These are phyloP conservation scores for Blastosporella zonata DNA, from an alignment of 1,284 basidiomycete species.

Conservation along the genomic window DNA sequence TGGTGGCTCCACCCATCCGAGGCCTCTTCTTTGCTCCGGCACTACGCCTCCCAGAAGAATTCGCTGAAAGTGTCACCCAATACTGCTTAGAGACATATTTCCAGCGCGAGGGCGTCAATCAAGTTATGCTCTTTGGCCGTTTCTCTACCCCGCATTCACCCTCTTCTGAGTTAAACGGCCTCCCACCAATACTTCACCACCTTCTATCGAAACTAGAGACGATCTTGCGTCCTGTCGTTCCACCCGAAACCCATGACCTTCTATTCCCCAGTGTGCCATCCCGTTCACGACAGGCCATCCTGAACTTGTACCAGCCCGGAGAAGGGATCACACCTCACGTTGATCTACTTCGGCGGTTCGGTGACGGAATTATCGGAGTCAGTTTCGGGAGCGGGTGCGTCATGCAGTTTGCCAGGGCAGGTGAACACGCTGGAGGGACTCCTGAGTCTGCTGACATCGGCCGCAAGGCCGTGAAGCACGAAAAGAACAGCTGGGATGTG, in stretches of 20 bases:
- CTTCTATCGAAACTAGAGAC: slow-evolving; percentile 51
- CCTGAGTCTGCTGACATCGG: neutral
- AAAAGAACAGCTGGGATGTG: slow-evolving; percentile 35
- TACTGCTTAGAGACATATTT: slow-evolving; percentile 64
- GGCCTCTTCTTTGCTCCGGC: slow-evolving; percentile 63
- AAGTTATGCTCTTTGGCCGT: slow-evolving; percentile 77
- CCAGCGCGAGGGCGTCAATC: slow-evolving; percentile 47
- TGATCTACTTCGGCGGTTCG: slow-evolving; percentile 72
- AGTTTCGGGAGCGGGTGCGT: slow-evolving; percentile 70
- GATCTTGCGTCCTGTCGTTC: slow-evolving; percentile 47
- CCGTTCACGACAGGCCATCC: slow-evolving; percentile 69
- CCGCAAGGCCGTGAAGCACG: slow-evolving; percentile 4
- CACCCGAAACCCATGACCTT: slow-evolving; percentile 43
- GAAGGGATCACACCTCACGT: slow-evolving; percentile 80
- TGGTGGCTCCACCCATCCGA: slow-evolving; percentile 50
- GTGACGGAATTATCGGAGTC: slow-evolving; percentile 78
- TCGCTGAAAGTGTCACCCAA: slow-evolving; percentile 47
- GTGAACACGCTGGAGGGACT: slow-evolving; percentile 5
- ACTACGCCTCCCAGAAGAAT: slow-evolving; percentile 44
- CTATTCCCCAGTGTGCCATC: slow-evolving; percentile 49
- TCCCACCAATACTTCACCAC: slow-evolving; percentile 53
- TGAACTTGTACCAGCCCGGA: slow-evolving; percentile 77
- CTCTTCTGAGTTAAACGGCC: slow-evolving; percentile 30
- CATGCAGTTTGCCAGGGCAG: slow-evolving; percentile 59
- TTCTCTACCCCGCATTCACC: slow-evolving; percentile 16